Percentiles rank a stretch among this genome's conserved stretches.
These are phyloP conservation scores for Larix sibirica DNA, from an alignment of 83 land plant genomes.

Conservation along the genomic window DNA sequence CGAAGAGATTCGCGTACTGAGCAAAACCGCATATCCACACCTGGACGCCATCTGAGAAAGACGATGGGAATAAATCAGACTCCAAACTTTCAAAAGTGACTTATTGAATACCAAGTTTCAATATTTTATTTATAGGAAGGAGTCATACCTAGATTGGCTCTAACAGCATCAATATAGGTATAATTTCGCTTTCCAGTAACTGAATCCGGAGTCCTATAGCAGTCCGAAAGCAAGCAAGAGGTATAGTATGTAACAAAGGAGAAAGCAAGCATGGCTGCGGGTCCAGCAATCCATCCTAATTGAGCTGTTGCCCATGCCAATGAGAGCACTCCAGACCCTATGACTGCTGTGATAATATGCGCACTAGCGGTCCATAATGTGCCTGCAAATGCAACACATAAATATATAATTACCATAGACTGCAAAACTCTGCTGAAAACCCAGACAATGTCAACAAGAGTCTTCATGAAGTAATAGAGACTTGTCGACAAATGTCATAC, in stretches of 20 bases:
- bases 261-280: conserved; percentile 56
- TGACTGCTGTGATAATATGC: conserved; percentile 42
- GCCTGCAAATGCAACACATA: conserved; percentile 18
- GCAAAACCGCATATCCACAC: conserved; percentile 47
- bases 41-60: conserved; percentile 35
- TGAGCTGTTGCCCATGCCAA: conserved; percentile 86
- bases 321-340: conserved; percentile 61
- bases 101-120: background rate
- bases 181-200: conserved; percentile 64
- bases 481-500: too few relatives aligned
- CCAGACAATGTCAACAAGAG: too few relatives aligned
- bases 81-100: background rate
- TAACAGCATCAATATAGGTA: conserved; percentile 73
- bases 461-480: too few relatives aligned
- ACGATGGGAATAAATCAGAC: background rate
- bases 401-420: too few relatives aligned
- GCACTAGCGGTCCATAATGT: conserved; percentile 41
- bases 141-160: conserved; percentile 56
- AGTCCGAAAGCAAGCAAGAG: conserved; percentile 63
- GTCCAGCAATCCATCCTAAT: conserved; percentile 68
- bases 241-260: conserved; percentile 76
- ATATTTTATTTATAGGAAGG: background rate
- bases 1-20: conserved; percentile 53
- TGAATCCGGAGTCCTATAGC: conserved; percentile 53
- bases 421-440: too few relatives aligned